Evolutionary conservation across 306 rosid species (phyloP), one percentile per base, ranked within the genome.

Genomic region (Casuarina glauca): DNA sequence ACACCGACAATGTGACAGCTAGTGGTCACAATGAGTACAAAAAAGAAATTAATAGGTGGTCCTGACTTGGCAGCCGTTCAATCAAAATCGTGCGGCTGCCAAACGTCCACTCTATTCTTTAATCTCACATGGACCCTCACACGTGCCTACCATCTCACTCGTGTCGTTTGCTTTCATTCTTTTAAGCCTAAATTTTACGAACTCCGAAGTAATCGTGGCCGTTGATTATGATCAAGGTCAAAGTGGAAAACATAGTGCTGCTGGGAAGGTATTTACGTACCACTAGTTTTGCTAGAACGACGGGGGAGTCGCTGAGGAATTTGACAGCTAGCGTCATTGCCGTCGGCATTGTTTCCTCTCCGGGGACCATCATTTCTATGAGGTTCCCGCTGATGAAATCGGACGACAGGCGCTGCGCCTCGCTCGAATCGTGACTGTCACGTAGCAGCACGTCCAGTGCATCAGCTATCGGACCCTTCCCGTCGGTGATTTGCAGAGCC

Each of bases 261-360:
- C 32, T 26, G 32, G 32, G 32, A 26, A 26, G 32, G 32, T 26
- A 26, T 26, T 26, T 49, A 79, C 73, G 79, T 88, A 92, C 98
- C 91, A 36, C 53, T 42, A 93, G 64, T 48, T 85, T 80, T 39
- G 84, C 77, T 9, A 95, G 78, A 68, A 91, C 96, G 15, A 72
- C 80, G 4, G 97, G 91, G 41, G 76, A 66, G 79, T 95, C 84
- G 57, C 77, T 58, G 60, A 95, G 93, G 79, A 82, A 93, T 43
- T 91, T 85, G 78, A 93, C 89, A 69, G 96, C 93, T 11, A 89
- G 52, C 9, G 99, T 88, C 91, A 95, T 89, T 10, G 97, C 92
- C 19, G 82, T 89, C 12, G 97, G 97, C 32, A 93, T 89, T 17
- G 99, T 95, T 82, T 95, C 99, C 75, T 93, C 97, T 2, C 99